Evolutionary conservation across 1,139 yeast species (phyloP), one percentile per base, ranked within the genome.

Genomic region (Pneumocystis carinii): DNA sequence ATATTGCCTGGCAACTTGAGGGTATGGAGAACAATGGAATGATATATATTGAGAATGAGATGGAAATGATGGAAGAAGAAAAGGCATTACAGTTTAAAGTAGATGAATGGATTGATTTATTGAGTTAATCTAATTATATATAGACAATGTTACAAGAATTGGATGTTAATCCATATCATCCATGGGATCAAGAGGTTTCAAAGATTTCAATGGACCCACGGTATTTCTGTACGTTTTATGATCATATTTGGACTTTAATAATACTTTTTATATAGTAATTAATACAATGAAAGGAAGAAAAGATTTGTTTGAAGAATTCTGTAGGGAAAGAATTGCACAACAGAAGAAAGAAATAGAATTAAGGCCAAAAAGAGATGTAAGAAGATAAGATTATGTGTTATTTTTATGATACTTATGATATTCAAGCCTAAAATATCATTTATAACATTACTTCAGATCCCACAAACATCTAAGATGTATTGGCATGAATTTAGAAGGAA

Each of bases 401-500:
- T 37, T 27, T n/a, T 37, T 65, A 36, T 59, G 12, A 17, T 27
- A 29, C 59, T 35, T 24, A 35, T 32, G 8, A 35, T 14, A 66
- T 67, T 29, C 67, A 69, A 24, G 66, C 72, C 66, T 65, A 64
- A 71, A 55, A 67, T 72, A 1, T 67, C 68, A 60, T 79, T 72
- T 65, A 67, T 77, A 59, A 67, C 69, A 19, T 72, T 75, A 58
- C 66, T 80, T 17, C 70, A 71, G n/a, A 63, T 67, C 12, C 41
- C 59, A n/a, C 68, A 70, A 4, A 71, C 70, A 62, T 70, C 70
- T 14, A 74, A 73, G 19, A 65, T 72, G 59, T 74, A 76, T 61
- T 81, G 76, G 66, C 68, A 76, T n/a, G 83, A 79, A 61, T 80
- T 81, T 69, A 79, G 79, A 66, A 73, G 81, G 24, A 74, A 75